These are phyloP conservation scores for Rhodotorula sp. DNA, from an alignment of 1,284 basidiomycete species.

Conservation along the genomic window DNA sequence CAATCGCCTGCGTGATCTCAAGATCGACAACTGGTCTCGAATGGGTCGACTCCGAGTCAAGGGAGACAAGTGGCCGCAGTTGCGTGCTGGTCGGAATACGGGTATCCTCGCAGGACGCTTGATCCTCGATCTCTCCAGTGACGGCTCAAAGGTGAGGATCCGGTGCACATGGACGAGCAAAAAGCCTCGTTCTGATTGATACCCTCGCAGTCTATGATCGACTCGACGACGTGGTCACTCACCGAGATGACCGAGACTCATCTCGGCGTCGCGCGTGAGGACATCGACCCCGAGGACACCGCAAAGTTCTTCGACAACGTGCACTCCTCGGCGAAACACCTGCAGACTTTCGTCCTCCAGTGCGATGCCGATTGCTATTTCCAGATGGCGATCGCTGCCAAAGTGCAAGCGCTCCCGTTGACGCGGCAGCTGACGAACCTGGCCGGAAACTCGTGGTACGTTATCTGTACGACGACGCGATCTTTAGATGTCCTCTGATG, in stretches of 20 bases:
- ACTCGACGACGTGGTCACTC: constrained; percentile 94
- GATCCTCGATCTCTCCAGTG: constrained; percentile 87
- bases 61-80: constrained; percentile 75
- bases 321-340: constrained; percentile 69
- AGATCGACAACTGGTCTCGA: constrained; percentile 88
- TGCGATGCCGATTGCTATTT: constrained; percentile 92
- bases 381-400: constrained; percentile 89
- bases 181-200: background rate
- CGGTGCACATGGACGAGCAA: background rate
- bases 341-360: constrained; percentile 85
- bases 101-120: constrained; percentile 81
- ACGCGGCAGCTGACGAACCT: constrained; percentile 94
- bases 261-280: constrained; percentile 77
- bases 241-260: constrained; percentile 95
- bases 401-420: constrained; percentile 83
- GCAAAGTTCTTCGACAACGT: constrained; percentile 83
- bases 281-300: constrained; percentile 94
- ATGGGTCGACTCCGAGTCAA: constrained; percentile 77
- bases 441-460: constrained; percentile 95
- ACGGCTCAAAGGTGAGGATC: constrained; percentile 76
- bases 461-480: constrained; percentile 10
- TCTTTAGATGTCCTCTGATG: background rate
- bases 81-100: constrained; percentile 70
- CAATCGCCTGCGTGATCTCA: constrained; percentile 84
- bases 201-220: constrained; percentile 73